Evolutionary conservation across 1,284 basidiomycete species (phyloP), one percentile per base, ranked within the genome.

Genomic region (Trichosporon sp.): DNA sequence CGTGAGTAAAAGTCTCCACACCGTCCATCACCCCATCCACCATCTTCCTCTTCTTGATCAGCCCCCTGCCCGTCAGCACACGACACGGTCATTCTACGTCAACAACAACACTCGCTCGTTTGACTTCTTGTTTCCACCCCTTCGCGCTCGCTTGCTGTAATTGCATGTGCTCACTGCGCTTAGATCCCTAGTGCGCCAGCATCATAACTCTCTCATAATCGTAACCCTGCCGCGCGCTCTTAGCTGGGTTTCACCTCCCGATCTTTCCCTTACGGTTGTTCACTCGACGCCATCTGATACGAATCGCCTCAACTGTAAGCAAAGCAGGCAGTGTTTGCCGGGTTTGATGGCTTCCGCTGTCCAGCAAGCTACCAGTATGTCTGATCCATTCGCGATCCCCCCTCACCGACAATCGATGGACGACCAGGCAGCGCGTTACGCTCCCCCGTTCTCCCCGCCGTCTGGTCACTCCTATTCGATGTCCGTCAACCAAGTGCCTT

Each of bases 371-470:
- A 71, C 65, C 66, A 61, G 37, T 51, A 73, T 73, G 71, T 69
- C 74, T 31, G 74, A 75, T 65, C 74, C 72, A 35, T 73, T 73
- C 43, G 74, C 71, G 66, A 68, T 70, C 40, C 69, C 71, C 16
- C 46, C 70, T 38, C 63, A 32, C 7, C 66, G 68, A 65, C 74
- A 68, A 67, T 69, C 73, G 3, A 38, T 70, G 26, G 74, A 75
- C 37, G 69, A 69, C 56, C 69, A 67, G 8, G 51, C 69, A 2
- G 66, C 69, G 38, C 51, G 71, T 40, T 73, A 71, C 66, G 63
- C 71, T 14, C 66, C 71, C 21, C 72, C 72, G 14, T 70, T 70
- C n/a, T 70, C 71, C 48, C 51, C 69, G 14, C 71, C 71, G 6
- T 35, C 73, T 10, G 67, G 35, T 4, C 40, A 63, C 59, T 32